A percentile compares a stretch with the other conserved stretches of the same genome.
Conservation (phyloP, 441 rosid genomes). For the Biscutella laevigata region DNA sequence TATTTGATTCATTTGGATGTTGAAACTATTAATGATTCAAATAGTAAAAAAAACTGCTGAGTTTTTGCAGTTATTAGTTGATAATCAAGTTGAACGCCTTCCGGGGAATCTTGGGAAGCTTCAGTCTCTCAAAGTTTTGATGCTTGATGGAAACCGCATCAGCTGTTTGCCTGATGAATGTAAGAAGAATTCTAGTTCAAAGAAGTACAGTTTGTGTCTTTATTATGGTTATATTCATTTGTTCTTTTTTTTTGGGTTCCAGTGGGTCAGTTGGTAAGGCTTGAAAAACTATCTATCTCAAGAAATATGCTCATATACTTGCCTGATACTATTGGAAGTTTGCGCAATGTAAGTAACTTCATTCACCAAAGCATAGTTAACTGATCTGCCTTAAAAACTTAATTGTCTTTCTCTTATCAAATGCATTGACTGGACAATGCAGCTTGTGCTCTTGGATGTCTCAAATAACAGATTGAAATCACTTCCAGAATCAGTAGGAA, state of each 20-base stretch:
- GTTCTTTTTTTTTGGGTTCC: conserved; percentile 10
- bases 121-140: conserved; percentile 77
- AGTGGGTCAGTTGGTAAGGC: conserved; percentile 96
- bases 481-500: conserved; percentile 90
- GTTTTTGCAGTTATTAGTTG: conserved; percentile 52
- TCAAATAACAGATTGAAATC: conserved; percentile 77
- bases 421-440: no score
- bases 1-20: background rate
- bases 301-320: conserved; percentile 58
- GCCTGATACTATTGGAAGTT: conserved; percentile 92
- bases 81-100: conserved; percentile 56
- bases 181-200: conserved; percentile 40
- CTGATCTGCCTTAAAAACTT: background rate
- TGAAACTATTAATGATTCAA: background rate
- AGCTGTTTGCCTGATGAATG: conserved; percentile 90
- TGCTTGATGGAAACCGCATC: conserved; percentile 71
- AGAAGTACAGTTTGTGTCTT: background rate
- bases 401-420: background rate
- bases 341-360: conserved; percentile 69
- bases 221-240: background rate
- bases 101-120: conserved; percentile 82
- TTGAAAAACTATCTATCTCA: conserved; percentile 70
- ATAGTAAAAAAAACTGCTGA: background rate
- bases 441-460: conserved; percentile 76
- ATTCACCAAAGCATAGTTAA: conserved; percentile 6